These are phyloP conservation scores for Prunus fruticosa DNA, from an alignment of 306 rosid species.

Conservation along the genomic window DNA sequence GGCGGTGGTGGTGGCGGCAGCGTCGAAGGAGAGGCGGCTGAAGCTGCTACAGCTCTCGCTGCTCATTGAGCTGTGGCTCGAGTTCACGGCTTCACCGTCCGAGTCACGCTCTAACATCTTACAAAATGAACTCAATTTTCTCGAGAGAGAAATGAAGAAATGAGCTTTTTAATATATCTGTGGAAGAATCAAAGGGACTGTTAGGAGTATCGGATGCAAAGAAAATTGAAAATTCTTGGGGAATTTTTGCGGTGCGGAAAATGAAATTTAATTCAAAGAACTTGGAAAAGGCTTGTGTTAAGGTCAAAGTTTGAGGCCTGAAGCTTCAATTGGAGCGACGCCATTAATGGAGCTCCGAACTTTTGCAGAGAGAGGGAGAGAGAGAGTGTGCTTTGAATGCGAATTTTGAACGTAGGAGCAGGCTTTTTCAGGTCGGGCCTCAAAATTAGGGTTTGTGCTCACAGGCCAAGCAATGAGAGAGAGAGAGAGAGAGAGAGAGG, in stretches of 20 bases:
- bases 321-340: constrained; percentile 8
- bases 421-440: constrained; percentile 26
- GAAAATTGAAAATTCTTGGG: background rate
- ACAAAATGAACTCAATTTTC: background rate
- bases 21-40: constrained; percentile 87
- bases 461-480: background rate
- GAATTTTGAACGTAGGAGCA: constrained; percentile 3
- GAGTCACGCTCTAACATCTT: constrained; percentile 80
- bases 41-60: constrained; percentile 90
- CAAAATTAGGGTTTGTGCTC: constrained; percentile 36
- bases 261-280: background rate
- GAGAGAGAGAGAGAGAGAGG: background rate
- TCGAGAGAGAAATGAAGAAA: background rate
- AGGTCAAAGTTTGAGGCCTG: background rate
- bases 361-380: background rate
- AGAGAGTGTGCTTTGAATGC: constrained; percentile 11
- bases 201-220: constrained; percentile 7
- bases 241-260: background rate
- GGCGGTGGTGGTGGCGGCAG: constrained; percentile 29
- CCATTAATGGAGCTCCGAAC: constrained; percentile 25
- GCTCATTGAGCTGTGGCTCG: constrained; percentile 76
- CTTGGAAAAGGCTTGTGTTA: background rate
- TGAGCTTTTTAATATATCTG: background rate
- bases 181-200: background rate
- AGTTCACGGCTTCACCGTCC: constrained; percentile 46